Conservation (phyloP, 2,329 filamentous ascomycete genomes). For the Cryoendolithus antarcticus region DNA sequence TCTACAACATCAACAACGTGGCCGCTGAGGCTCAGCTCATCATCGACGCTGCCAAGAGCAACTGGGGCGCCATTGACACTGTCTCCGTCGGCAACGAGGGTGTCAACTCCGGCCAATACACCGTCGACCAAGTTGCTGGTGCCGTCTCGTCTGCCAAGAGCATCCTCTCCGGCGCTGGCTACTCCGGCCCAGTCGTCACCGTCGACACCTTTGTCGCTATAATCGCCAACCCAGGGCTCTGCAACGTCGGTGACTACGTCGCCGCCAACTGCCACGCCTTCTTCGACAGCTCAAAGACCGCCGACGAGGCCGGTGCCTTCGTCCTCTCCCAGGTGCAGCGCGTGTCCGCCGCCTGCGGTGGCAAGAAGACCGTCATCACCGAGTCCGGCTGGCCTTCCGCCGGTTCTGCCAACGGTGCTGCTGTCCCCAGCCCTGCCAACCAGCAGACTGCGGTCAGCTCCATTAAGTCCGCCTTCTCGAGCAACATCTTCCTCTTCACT, state of each 20-base stretch:
- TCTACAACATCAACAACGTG: slow-evolving; percentile 52
- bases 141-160: slow-evolving; percentile 47
- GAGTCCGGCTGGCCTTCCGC: slow-evolving; percentile 75
- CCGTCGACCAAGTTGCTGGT: slow-evolving; percentile 39
- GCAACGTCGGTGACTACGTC: slow-evolving; percentile 62
- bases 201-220: slow-evolving; percentile 67
- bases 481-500: slow-evolving; percentile 59
- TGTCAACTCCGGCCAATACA: slow-evolving; percentile 51
- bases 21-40: slow-evolving; percentile 48
- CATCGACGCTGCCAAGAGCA: slow-evolving; percentile 43
- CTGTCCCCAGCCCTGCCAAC: slow-evolving; percentile 56
- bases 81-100: slow-evolving; percentile 72
- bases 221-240: slow-evolving; percentile 61
- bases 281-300: slow-evolving; percentile 55
- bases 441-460: slow-evolving; percentile 55
- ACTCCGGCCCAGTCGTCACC: slow-evolving; percentile 59
- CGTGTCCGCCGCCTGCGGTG: slow-evolving; percentile 37
- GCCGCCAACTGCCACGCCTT: slow-evolving; percentile 75
- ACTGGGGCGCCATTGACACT: slow-evolving; percentile 60
- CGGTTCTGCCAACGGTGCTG: slow-evolving; percentile 52
- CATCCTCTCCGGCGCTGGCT: slow-evolving; percentile 51
- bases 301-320: slow-evolving; percentile 54
- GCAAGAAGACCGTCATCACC: slow-evolving; percentile 58
- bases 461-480: slow-evolving; percentile 47
- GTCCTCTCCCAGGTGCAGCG: slow-evolving; percentile 43